Conservation (phyloP, 2,329 filamentous ascomycete genomes). For the Gaeumannomyces sp. region DNA sequence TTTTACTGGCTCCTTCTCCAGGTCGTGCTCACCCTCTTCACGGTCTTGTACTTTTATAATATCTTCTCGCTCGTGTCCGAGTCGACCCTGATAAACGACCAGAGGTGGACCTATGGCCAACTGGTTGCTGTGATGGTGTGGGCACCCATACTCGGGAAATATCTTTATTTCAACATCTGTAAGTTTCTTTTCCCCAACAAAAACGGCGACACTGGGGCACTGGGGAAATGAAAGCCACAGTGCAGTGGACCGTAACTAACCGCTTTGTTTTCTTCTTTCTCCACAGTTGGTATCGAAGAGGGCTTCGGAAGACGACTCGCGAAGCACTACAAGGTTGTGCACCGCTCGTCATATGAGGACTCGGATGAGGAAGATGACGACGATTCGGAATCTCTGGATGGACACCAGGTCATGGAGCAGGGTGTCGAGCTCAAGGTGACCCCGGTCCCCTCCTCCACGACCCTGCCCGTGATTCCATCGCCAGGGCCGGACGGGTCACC, state of each 20-base stretch:
- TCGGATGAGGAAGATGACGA: constrained; percentile 5
- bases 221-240: not conserved
- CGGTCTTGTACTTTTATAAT: constrained; percentile 14
- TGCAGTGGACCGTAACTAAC: not conserved
- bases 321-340: constrained; percentile 9
- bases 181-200: constrained; percentile 9
- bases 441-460: not conserved
- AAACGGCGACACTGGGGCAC: not conserved
- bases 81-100: constrained; percentile 11
- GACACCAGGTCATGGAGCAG: constrained; percentile 4
- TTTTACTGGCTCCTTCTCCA: constrained; percentile 5
- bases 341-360: not conserved
- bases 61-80: constrained; percentile 13
- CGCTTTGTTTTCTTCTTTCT: too few species aligned
- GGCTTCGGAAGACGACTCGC: constrained; percentile 7
- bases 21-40: constrained; percentile 13
- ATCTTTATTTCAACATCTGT: constrained; percentile 19
- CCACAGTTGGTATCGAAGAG: constrained; percentile 8
- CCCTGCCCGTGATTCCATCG: constrained; percentile 1
- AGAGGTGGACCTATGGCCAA: constrained; percentile 21
- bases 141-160: constrained; percentile 19
- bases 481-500: not conserved
- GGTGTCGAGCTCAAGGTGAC: constrained; percentile 7
- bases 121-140: constrained; percentile 21
- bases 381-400: constrained; percentile 3